A percentile compares a stretch with the other conserved stretches of the same genome.
Conservation (phyloP, 2,329 filamentous ascomycete species). For the Aureobasidium sp. region DNA sequence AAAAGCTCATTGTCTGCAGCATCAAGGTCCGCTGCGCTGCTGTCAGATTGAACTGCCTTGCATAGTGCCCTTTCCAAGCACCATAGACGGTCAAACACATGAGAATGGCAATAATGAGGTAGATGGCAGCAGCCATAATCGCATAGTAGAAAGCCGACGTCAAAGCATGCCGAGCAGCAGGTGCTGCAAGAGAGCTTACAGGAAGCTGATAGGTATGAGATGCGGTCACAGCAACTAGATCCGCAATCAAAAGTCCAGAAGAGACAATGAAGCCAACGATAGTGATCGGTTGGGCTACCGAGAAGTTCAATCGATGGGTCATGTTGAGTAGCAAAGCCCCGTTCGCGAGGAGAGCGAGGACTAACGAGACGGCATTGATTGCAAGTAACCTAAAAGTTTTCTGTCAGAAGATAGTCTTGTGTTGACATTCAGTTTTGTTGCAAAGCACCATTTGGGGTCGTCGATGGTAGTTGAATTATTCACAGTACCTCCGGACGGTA, state of each 20-base stretch:
- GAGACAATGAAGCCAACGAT: constrained; percentile 52
- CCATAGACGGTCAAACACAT: constrained; percentile 50
- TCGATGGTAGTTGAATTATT: constrained; percentile 36
- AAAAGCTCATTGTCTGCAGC: constrained; percentile 44
- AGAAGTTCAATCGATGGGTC: constrained; percentile 46
- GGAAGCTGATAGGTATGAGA: constrained; percentile 35
- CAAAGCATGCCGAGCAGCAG: constrained; percentile 32
- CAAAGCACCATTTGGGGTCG: constrained; percentile 45
- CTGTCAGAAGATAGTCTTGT: neutral
- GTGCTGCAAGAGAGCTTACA: constrained; percentile 19
- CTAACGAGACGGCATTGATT: constrained; percentile 48
- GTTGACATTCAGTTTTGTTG: neutral
- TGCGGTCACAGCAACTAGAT: constrained; percentile 39
- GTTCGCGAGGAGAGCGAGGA: constrained; percentile 47
- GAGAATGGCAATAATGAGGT: constrained; percentile 47
- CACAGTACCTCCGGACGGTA: constrained; percentile 38
- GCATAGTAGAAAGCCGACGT: constrained; percentile 53
- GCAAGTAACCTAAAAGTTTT: constrained; percentile 36
- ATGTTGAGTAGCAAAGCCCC: constrained; percentile 50
- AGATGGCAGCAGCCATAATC: constrained; percentile 48
- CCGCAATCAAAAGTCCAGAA: constrained; percentile 44
- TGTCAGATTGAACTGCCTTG: constrained; percentile 48
- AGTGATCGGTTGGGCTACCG: constrained; percentile 50
- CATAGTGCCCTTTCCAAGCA: constrained; percentile 45
- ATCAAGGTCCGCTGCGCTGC: constrained; percentile 48